These are phyloP conservation scores for Chenopodium quinoa DNA, from an alignment of 148 eudicot species.

Conservation along the genomic window DNA sequence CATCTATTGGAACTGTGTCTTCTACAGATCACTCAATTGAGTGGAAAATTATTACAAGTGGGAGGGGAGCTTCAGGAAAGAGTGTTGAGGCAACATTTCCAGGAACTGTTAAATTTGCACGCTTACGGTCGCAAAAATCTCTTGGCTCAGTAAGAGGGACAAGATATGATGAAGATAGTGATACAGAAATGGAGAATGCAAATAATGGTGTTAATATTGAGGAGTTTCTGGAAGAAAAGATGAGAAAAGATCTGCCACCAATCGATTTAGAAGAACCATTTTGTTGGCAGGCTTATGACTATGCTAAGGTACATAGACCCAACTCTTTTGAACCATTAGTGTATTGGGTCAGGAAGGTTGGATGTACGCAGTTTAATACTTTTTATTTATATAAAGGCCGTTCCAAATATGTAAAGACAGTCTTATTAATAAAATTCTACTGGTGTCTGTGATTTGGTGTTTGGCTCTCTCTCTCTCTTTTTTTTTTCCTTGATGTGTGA, in stretches of 20 bases:
- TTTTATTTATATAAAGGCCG: background rate
- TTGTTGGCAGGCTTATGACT: slow-evolving; percentile 95
- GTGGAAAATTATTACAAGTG: slow-evolving; percentile 82
- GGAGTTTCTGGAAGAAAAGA: slow-evolving; percentile 70
- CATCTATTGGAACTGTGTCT: slow-evolving; percentile 88
- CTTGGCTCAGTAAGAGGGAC: slow-evolving; percentile 42
- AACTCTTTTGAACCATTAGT: background rate
- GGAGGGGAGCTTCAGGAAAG: slow-evolving; percentile 83
- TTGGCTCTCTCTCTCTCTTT: background rate
- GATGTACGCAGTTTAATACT: background rate
- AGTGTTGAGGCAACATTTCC: slow-evolving; percentile 94
- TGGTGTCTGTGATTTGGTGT: background rate
- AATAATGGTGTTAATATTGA: slow-evolving; percentile 71
- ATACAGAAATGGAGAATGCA: slow-evolving; percentile 55
- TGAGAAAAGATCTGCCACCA: slow-evolving; percentile 85
- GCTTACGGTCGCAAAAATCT: slow-evolving; percentile 62
- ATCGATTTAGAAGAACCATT: slow-evolving; percentile 94
- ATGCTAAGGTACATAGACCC: slow-evolving; percentile 68
- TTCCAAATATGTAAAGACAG: background rate
- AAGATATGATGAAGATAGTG: slow-evolving; percentile 76
- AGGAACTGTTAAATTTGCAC: slow-evolving; percentile 85
- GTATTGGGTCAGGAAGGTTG: background rate
- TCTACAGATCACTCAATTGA: slow-evolving; percentile 71
- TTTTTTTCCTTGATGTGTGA: background rate
- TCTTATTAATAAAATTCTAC: background rate